Evolutionary conservation across 2,329 filamentous ascomycete genomes (phyloP), one percentile per base, ranked within the genome.

Genomic region (Alternaria ventricosa): DNA sequence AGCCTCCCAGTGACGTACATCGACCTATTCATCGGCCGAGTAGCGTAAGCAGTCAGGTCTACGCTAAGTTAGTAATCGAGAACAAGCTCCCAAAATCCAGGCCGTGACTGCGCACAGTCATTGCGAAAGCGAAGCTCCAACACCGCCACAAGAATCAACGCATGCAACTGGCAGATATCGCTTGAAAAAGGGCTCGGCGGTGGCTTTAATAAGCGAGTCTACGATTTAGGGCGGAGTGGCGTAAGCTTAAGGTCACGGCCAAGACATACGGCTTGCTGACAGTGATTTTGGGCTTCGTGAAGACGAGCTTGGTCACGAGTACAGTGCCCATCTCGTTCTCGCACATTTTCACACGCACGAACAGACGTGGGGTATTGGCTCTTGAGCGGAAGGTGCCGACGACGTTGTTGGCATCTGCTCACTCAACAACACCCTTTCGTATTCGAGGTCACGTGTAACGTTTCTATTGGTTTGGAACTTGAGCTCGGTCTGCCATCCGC

Each of bases 191-290:
- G 30, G 9, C 7, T 23, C 12, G 5, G 4, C 4, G 6, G 49
- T 36, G 13, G 12, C 28, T 36, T 33, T 12, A 15, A 55, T 41
- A 18, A 7, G 51, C 10, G 9, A 13, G 13, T 45, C 2, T 2
- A 25, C 15, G 4, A 9, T 41, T 12, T 41, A 27, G n/a, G 18
- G 30, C 30, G 10, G 5, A 36, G 43, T 44, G 54, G 41, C 28
- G 33, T 63, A 55, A 64, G 61, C 47, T 45, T 13, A 13, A 46
- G 33, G 44, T 47, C 54, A 61, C 23, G 23, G 54, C 64, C 57
- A 64, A 66, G 54, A 61, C 54, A 61, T 30, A 60, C 46, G 45
- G 61, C 61, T 55, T 64, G 56, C 50, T 64, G 60, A 64, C 59
- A 20, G 55, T 45, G 33, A 53, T 23, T 23, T 15, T 18, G 33